Base-by-base conservation (phyloP, 352 stramenopile species). In the Saprolegnia parasitica region DNA sequence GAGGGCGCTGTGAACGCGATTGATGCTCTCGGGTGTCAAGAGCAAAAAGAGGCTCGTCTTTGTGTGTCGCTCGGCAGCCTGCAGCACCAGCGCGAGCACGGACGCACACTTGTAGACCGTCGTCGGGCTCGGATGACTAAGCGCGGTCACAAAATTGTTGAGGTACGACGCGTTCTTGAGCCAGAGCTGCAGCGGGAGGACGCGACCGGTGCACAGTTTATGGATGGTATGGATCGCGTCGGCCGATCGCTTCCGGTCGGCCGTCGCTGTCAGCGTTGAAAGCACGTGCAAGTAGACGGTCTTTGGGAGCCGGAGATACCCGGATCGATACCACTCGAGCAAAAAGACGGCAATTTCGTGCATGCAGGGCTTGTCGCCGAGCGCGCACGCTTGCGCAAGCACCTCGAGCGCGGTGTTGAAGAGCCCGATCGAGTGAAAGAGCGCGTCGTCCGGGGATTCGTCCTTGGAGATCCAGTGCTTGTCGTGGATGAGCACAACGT, bases 381-480 rank as follows among this genome's bases (percentile, higher is more conserved):
- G 9, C 11, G 24, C 21, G 13, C 23, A 52, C 18, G 18, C 24
- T 21, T 58, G 46, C 15, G 37, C n/a, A 6, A 70, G 21, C n/a
- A 63, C 63, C 13, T 70, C 63, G 11, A 40, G 54, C 15, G 50
- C 54, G 1, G 45, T 23, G 0, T 26, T 21, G 4, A 61, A 70
- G 16, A 70, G 39, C 26, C 40, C 54, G 16, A 55, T 26, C n/a
- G 29, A 54, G 49, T 56, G 63, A 21, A 52, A 24, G 13, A 70
- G 21, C 4, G 63, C 63, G 10, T 61, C 63, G 32, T 61, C 21
- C 9, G 63, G 47, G 16, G 54, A 37, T 37, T 70, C 63, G 35
- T 55, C 55, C n/a, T 24, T n/a, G 16, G 63, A 70, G 42, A 70
- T 58, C 63, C 63, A 70, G 18, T 70, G 49, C 39, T 70, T 70